Evolutionary conservation across 495 filamentous ascomycete genomes (phyloP).

Genomic region (Symbiotaphrina buchneri): DNA sequence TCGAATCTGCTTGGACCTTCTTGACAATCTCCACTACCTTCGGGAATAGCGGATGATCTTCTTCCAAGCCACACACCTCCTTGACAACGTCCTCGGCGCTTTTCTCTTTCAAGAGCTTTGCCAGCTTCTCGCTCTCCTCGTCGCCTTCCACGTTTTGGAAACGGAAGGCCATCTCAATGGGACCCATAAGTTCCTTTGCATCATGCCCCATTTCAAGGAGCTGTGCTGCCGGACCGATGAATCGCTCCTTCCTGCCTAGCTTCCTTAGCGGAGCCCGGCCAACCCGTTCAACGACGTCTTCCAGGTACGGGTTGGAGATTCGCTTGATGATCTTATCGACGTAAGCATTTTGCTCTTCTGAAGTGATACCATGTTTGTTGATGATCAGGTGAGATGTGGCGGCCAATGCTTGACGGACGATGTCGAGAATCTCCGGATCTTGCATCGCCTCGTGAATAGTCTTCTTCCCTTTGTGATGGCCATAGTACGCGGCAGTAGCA

Average conservation of each 20-base stretch:
- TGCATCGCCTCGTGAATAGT: slow-evolving; percentile 71
- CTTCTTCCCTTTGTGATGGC: slow-evolving; percentile 57
- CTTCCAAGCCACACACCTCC: slow-evolving; percentile 53
- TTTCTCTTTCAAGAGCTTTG: slow-evolving; percentile 56
- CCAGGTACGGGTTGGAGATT: slow-evolving; percentile 85
- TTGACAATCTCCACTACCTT: slow-evolving; percentile 48
- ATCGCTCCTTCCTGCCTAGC: slow-evolving; percentile 76
- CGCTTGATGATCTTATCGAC: slow-evolving; percentile 78
- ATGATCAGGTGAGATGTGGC: slow-evolving; percentile 75
- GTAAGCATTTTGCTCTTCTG: slow-evolving; percentile 64
- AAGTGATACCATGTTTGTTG: slow-evolving; percentile 59
- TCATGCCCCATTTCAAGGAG: slow-evolving; percentile 57
- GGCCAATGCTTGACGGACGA: slow-evolving; percentile 50
- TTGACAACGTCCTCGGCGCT: slow-evolving; percentile 40
- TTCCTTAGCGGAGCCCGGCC: slow-evolving; percentile 89
- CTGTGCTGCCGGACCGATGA: slow-evolving; percentile 76
- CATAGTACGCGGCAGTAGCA: slow-evolving; percentile 92
- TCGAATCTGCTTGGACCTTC: slow-evolving; percentile 37
- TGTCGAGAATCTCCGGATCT: slow-evolving; percentile 41
- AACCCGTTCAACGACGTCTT: slow-evolving; percentile 85
- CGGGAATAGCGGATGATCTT: slow-evolving; percentile 47
- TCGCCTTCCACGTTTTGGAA: slow-evolving; percentile 86
- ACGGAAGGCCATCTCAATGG: slow-evolving; percentile 66
- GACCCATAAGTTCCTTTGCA: slow-evolving; percentile 44
- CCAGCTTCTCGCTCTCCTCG: slow-evolving; percentile 63